Base-by-base conservation (phyloP, 2,329 filamentous ascomycete species). In the Cucurbitaria berberidis region DNA sequence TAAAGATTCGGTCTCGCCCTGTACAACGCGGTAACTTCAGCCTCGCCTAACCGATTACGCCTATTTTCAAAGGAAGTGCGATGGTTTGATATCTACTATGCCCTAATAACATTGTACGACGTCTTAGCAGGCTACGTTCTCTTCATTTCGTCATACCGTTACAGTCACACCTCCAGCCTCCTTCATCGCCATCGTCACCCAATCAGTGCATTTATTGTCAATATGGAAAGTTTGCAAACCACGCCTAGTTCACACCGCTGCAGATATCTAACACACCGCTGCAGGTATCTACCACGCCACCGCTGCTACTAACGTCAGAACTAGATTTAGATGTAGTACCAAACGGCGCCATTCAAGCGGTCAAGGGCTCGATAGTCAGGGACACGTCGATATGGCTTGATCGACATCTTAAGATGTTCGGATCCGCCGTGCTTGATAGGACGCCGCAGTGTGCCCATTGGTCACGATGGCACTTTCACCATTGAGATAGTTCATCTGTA, bases 131-230 rank as follows among this genome's bases (percentile, higher is more conserved):
- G 10, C 7, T 24, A 29, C n/a, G 13, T n/a, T 42, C 13, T 29
- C 22, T 26, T 22, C 24, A 45, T 34, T 36, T 48, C 43, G 59
- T 61, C 59, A 50, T 50, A 61, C 56, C 11, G 56, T 62, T 55
- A 50, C 54, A 45, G 51, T 60, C 36, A 32, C 49, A 62, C 53
- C 24, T 39, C 36, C 32, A 45, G 41, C 46, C 43, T 43, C 27
- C 19, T 48, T 57, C 59, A 62, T 51, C 57, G 53, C 56, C 46
- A 42, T 51, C 35, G 19, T n/a, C 34, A 21, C 10, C 53, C 57
- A 55, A 48, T 55, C 3, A 27, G n/a, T 27, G 11, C 13, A 18
- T 19, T 29, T 21, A 26, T 15, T 18, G 3, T 8, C 3, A 9
- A 48, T 6, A 36, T 34, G 32, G 9, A 21, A 40, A 52, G 44